Percentiles rank a stretch among this genome's conserved stretches.
These are phyloP conservation scores for Elongisporangium undulatum DNA, from an alignment of 352 stramenopile species.

Conservation along the genomic window DNA sequence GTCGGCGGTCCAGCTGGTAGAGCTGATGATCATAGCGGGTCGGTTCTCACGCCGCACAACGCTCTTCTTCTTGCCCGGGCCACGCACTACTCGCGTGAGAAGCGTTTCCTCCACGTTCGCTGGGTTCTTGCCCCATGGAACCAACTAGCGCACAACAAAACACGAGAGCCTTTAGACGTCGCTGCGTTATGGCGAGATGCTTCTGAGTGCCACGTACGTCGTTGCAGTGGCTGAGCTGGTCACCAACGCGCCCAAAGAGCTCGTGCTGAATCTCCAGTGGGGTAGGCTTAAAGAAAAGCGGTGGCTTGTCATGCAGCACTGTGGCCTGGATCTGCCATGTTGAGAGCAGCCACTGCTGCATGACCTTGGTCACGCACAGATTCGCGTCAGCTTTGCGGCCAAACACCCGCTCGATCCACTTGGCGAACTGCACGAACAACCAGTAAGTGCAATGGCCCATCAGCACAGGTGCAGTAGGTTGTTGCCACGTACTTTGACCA, in stretches of 20 bases:
- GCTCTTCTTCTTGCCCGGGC: slow-evolving; percentile 19
- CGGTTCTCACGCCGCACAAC: slow-evolving; percentile 43
- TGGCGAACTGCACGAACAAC: slow-evolving; percentile 51
- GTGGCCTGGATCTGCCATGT: slow-evolving; percentile 88
- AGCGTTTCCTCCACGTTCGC: slow-evolving; percentile 52
- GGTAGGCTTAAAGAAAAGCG: slow-evolving; percentile 90
- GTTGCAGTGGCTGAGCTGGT: slow-evolving; percentile 65
- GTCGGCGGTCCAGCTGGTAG: slow-evolving; percentile 98
- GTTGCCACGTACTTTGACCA: slow-evolving; percentile 56
- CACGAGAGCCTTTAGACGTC: neutral
- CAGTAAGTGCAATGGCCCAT: neutral
- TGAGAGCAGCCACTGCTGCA: slow-evolving; percentile 91
- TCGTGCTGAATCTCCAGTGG: slow-evolving; percentile 84
- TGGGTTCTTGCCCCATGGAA: slow-evolving; percentile 21
- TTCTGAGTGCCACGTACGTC: slow-evolving; percentile 30
- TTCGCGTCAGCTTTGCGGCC: slow-evolving; percentile 91
- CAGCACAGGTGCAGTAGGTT: neutral
- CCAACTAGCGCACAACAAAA: slow-evolving; percentile 16
- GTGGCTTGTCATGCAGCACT: slow-evolving; percentile 95
- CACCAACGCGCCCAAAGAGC: slow-evolving; percentile 82
- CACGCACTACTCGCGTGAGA: slow-evolving; percentile 38
- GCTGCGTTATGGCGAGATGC: neutral
- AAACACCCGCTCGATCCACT: slow-evolving; percentile 85
- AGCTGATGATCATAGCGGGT: slow-evolving; percentile 87
- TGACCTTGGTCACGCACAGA: slow-evolving; percentile 96